These are phyloP conservation scores for Ophiobolus disseminans DNA, from an alignment of 2,329 filamentous ascomycete species.

Conservation along the genomic window DNA sequence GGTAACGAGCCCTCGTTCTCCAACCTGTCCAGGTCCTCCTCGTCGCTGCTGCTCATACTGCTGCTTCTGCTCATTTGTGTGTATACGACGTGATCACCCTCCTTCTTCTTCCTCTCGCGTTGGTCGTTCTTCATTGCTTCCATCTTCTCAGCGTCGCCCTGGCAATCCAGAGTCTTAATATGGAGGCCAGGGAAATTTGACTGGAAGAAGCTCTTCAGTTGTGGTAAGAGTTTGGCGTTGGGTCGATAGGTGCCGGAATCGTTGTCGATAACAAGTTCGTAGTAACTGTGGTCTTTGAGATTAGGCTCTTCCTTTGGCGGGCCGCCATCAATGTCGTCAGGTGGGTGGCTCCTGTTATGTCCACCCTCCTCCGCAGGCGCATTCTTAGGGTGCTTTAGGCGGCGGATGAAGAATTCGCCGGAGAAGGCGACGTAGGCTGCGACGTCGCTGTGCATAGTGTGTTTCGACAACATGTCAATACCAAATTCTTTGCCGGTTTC, in stretches of 20 bases:
- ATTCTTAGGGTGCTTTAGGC: conserved; percentile 62
- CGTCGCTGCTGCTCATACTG: conserved; percentile 62
- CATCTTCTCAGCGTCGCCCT: conserved; percentile 74
- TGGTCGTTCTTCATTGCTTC: conserved; percentile 78
- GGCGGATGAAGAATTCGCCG: conserved; percentile 89
- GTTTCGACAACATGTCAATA: conserved; percentile 90
- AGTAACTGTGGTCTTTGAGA: conserved; percentile 64
- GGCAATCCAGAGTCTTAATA: conserved; percentile 76
- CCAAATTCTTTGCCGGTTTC: conserved; percentile 96
- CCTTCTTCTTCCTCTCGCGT: conserved; percentile 72
- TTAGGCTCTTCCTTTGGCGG: conserved; percentile 48
- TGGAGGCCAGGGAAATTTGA: conserved; percentile 79
- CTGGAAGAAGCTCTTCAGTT: conserved; percentile 73
- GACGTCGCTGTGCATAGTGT: conserved; percentile 96
- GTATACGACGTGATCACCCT: conserved; percentile 61
- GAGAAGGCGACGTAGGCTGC: conserved; percentile 89
- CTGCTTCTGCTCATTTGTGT: conserved; percentile 58
- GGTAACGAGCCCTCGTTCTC: conserved; percentile 31
- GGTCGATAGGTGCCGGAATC: conserved; percentile 93
- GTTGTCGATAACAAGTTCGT: conserved; percentile 93
- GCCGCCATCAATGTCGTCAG: conserved; percentile 57
- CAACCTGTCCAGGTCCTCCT: conserved; percentile 61
- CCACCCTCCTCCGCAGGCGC: conserved; percentile 43
- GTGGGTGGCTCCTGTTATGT: conserved; percentile 58
- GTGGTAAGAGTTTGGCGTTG: conserved; percentile 75